These are phyloP conservation scores for Raphanus raphanistrum DNA, from an alignment of 345 rosid genomes.

Conservation along the genomic window DNA sequence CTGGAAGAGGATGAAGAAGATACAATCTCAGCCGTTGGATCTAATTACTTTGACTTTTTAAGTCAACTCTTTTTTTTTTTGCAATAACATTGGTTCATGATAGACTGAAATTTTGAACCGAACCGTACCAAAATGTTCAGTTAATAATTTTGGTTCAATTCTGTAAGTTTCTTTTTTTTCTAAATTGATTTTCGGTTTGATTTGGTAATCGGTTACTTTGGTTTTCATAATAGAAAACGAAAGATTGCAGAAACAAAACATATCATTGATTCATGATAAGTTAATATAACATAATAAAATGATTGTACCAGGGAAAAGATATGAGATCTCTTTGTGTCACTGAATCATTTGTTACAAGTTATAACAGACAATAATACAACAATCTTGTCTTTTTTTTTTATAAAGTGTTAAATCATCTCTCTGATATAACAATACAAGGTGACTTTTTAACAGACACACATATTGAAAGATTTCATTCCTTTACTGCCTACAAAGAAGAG, in stretches of 20 bases:
- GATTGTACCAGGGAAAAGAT: neutral
- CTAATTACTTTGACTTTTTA: constrained; percentile 34
- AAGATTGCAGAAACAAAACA: too few species aligned
- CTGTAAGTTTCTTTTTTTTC: too few species aligned
- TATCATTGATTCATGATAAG: too few species aligned
- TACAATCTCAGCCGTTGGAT: constrained; percentile 35
- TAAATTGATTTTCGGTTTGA: too few species aligned
- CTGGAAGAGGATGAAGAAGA: constrained; percentile 17
- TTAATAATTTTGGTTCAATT: too few species aligned
- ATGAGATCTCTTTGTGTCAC: neutral
- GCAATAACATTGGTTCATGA: too few species aligned
- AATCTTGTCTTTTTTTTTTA: neutral
- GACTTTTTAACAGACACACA: constrained; percentile 8
- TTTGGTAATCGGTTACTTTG: too few species aligned
- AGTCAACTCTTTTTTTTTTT: constrained; percentile 21
- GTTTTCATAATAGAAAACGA: too few species aligned
- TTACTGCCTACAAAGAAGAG: constrained; percentile 34
- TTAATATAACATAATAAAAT: neutral
- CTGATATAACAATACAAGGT: constrained; percentile 1
- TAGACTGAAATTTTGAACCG: too few species aligned
- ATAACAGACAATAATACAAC: constrained; percentile 28
- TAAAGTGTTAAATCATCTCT: constrained; percentile 6
- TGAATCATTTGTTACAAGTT: constrained; percentile 32
- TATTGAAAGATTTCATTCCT: constrained; percentile 12
- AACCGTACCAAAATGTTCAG: too few species aligned